Evolutionary conservation across 2,329 filamentous ascomycete species (phyloP).

Genomic region (Sclerotinia trifoliorum): DNA sequence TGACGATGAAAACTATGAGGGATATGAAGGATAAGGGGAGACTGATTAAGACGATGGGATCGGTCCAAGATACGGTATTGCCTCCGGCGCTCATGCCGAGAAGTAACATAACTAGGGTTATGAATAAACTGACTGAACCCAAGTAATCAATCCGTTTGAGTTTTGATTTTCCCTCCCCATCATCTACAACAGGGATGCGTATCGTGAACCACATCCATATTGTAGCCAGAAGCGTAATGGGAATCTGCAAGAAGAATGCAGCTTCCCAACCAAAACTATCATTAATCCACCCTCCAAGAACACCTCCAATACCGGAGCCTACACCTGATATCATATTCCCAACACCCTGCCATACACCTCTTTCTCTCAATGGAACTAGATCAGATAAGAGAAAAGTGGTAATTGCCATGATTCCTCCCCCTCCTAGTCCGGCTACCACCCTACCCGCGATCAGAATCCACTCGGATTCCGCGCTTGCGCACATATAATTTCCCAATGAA

Average conservation of each 20-base stretch:
- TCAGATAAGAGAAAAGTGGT: conserved; percentile 40
- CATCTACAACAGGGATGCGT: conserved; percentile 10
- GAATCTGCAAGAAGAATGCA: conserved; percentile 18
- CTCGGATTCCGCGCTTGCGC: conserved; percentile 63
- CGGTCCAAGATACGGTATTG: conserved; percentile 57
- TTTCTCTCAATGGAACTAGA: conserved; percentile 14
- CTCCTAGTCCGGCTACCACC: conserved; percentile 56
- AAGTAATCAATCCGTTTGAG: conserved; percentile 66
- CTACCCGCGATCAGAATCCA: conserved; percentile 63
- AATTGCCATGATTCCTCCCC: conserved; percentile 60
- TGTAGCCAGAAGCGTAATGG: conserved; percentile 11
- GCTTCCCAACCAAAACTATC: conserved; percentile 69
- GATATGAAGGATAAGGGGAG: conserved; percentile 41
- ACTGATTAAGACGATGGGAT: conserved; percentile 52
- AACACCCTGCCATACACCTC: conserved; percentile 63
- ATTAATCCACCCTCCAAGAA: conserved; percentile 66
- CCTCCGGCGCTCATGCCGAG: conserved; percentile 65
- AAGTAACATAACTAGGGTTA: conserved; percentile 67
- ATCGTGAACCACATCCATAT: conserved; percentile 15
- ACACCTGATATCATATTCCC: conserved; percentile 70
- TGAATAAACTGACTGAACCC: conserved; percentile 63
- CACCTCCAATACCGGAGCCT: conserved; percentile 69
- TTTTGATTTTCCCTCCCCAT: conserved; percentile 11
- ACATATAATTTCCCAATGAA: conserved; percentile 61
- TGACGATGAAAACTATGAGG: conserved; percentile 52